Evolutionary conservation across 305 asterid genomes (phyloP), one percentile per base, ranked within the genome.

Genomic region (Solanum chacoense): DNA sequence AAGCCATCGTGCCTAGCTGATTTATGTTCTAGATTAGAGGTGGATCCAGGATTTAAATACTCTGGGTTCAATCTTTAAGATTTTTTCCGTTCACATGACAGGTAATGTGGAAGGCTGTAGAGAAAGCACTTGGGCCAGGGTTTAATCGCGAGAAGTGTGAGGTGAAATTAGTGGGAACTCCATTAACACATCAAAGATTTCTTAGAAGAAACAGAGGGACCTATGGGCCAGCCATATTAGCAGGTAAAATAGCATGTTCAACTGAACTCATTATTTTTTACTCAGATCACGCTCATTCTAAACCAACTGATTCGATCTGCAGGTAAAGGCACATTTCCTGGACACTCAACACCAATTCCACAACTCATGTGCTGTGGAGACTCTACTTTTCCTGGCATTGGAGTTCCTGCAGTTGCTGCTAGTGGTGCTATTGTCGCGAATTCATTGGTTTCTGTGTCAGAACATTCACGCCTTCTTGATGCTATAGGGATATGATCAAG

Each of bases 321-420:
- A 2, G 98, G 99, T 8, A 87, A 94, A 92, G 94, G 88, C 83
- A 89, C 98, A 5, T 97, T 97, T 87, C 98, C 98, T 0, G 98
- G 97, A 59, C 98, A 97, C 89, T 91, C 98, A 10, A 94, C 98
- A 71, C 98, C 98, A 35, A 90, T 97, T 71, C 84, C 94, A 3
- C 93, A 92, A 77, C 98, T 97, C 85, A 90, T 89, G 13, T 95
- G 98, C 90, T 97, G 99, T 69, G 99, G 99, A 67, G 99, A 97
- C 91, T 97, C 99, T 22, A 97, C 98, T 85, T 97, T 97, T 85
- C 99, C 99, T 0, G 99, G 99, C 24, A 97, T 97, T 1, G 98
- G 99, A 32, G 98, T 97, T n/a, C 99, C 99, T 87, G 99, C 99
- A 16, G 99, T 97, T 90, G 99, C 99, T 32, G 98, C 99, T 55